These are phyloP conservation scores for Cercospora citrullina DNA, from an alignment of 2,329 filamentous ascomycete genomes.

Conservation along the genomic window DNA sequence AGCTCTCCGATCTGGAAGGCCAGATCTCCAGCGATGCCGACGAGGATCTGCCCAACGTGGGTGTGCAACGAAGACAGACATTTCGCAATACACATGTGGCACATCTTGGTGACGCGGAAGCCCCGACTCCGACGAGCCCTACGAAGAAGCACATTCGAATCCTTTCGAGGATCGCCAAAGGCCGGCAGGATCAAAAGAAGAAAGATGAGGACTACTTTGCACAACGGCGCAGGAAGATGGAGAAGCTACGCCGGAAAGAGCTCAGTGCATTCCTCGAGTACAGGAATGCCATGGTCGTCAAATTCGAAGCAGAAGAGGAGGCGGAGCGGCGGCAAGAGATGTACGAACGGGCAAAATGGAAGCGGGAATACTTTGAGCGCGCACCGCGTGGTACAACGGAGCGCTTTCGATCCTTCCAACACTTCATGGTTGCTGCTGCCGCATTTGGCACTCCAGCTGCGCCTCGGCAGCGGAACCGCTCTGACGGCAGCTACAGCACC, in stretches of 20 bases:
- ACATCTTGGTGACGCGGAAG: conserved; percentile 19
- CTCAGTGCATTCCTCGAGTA: conserved; percentile 35
- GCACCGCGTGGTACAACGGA: conserved; percentile 35
- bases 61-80: conserved; percentile 29
- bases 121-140: conserved; percentile 22
- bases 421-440: conserved; percentile 33
- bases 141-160: conserved; percentile 23
- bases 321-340: conserved; percentile 31
- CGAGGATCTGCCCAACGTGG: conserved; percentile 35
- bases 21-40: conserved; percentile 39
- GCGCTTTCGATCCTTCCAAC: conserved; percentile 35
- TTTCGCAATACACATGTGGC: conserved; percentile 23
- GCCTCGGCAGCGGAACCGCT: conserved; percentile 28
- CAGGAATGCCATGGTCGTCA: conserved; percentile 36
- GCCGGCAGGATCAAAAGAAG: conserved; percentile 20
- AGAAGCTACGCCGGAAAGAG: conserved; percentile 36
- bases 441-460: conserved; percentile 30
- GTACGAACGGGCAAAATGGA: conserved; percentile 37
- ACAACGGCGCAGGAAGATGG: conserved; percentile 35
- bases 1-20: conserved; percentile 29
- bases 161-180: conserved; percentile 18
- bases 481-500: conserved; percentile 27
- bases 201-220: conserved; percentile 31
- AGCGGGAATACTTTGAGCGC: conserved; percentile 37
- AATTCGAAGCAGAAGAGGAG: conserved; percentile 37